Evolutionary conservation across 2,329 filamentous ascomycete genomes (phyloP).

Genomic region (Aspergillus neoniger): DNA sequence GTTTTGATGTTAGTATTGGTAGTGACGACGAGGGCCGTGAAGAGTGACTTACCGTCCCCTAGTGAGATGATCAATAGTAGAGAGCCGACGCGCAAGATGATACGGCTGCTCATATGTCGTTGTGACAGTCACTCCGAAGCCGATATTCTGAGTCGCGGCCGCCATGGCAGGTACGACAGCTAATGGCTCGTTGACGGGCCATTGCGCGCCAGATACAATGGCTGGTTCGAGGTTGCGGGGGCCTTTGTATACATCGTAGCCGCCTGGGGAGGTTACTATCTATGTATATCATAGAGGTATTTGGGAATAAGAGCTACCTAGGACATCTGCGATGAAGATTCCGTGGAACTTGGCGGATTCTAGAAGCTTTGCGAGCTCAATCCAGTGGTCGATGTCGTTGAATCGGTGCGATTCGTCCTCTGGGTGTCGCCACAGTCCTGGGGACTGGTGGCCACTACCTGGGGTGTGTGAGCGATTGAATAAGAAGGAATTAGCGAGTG

Average conservation of each 20-base stretch:
- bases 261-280: conserved; percentile 42
- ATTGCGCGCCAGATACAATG: conserved; percentile 65
- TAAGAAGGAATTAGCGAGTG: background rate
- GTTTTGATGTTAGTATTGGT: conserved; percentile 1
- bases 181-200: conserved; percentile 70
- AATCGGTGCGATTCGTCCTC: conserved; percentile 64
- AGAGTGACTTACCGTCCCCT: conserved; percentile 54
- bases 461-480: background rate
- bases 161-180: conserved; percentile 67
- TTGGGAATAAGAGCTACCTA: conserved; percentile 41
- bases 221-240: conserved; percentile 62
- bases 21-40: too few relatives aligned
- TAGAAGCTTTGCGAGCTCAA: conserved; percentile 60
- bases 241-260: conserved; percentile 70
- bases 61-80: conserved; percentile 67
- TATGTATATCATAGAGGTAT: background rate
- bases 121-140: conserved; percentile 67
- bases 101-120: conserved; percentile 72
- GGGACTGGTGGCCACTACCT: conserved; percentile 56
- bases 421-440: conserved; percentile 65
- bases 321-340: conserved; percentile 68
- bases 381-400: conserved; percentile 63
- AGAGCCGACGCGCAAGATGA: conserved; percentile 64
- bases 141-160: conserved; percentile 66
- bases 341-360: conserved; percentile 66